Percentiles rank a stretch among this genome's conserved stretches.
These are phyloP conservation scores for Leucaena leucocephala DNA, from an alignment of 306 rosid species.

Conservation along the genomic window DNA sequence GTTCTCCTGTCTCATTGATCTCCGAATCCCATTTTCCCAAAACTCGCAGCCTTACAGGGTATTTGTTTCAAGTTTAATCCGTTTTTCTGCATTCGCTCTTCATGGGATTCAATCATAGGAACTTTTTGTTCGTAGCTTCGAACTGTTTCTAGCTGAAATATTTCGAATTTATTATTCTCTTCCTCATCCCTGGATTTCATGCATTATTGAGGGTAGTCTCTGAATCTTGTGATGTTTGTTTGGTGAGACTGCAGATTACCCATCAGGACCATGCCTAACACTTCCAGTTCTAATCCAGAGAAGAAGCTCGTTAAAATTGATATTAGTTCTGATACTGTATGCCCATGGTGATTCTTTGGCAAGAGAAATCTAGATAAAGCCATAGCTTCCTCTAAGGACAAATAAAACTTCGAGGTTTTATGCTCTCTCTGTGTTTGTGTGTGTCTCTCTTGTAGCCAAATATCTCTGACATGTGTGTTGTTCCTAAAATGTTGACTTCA, in stretches of 20 bases:
- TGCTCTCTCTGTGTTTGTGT: background rate
- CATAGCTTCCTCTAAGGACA: constrained; percentile 61
- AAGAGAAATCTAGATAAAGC: constrained; percentile 84
- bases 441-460: background rate
- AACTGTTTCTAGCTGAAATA: too few relatives aligned
- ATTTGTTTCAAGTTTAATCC: too few relatives aligned
- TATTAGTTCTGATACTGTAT: constrained; percentile 74
- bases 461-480: too few relatives aligned
- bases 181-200: background rate
- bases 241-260: constrained; percentile 38
- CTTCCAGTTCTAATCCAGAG: constrained; percentile 41
- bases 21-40: too few relatives aligned
- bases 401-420: constrained; percentile 72
- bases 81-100: too few relatives aligned
- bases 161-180: too few relatives aligned
- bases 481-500: background rate
- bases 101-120: too few relatives aligned
- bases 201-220: constrained; percentile 7
- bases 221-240: constrained; percentile 6
- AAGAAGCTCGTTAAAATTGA: constrained; percentile 72
- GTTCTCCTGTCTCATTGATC: too few relatives aligned
- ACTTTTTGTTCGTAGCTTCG: too few relatives aligned
- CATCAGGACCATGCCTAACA: constrained; percentile 48
- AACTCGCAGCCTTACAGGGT: too few relatives aligned
- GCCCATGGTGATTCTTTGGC: constrained; percentile 96